phyloP scores from a whole-genome alignment of 2,329 filamentous ascomycete species.

The Neofusicoccum sp. region DNA sequence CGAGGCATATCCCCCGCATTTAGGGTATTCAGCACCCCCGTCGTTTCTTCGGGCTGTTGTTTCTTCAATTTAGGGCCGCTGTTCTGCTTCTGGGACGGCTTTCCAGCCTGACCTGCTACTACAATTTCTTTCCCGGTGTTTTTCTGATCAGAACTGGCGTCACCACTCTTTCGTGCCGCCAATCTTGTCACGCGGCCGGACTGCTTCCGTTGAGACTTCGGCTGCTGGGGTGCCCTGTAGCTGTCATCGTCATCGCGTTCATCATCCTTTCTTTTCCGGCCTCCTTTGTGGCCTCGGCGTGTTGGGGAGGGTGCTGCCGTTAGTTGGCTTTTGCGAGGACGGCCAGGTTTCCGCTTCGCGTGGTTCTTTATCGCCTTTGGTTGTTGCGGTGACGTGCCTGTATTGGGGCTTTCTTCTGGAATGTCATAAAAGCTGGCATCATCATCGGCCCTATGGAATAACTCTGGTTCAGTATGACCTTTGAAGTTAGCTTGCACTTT shows the following conservation, averaged over 20 bases:
- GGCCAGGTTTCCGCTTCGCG: background rate
- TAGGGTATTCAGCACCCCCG: too few relatives aligned
- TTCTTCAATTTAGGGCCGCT: too few relatives aligned
- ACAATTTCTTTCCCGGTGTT: too few relatives aligned
- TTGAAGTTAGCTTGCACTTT: too few relatives aligned
- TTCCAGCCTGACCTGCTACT: too few relatives aligned
- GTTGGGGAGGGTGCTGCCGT: background rate
- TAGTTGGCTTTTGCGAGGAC: background rate
- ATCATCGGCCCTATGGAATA: background rate
- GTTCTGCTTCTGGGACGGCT: too few relatives aligned
- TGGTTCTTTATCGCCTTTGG: conserved; percentile 9
- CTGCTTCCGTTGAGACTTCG: too few relatives aligned
- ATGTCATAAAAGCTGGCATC: conserved; percentile 18
- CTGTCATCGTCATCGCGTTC: background rate
- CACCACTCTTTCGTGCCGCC: background rate
- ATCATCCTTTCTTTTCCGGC: background rate
- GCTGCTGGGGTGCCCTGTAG: background rate
- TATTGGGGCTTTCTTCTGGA: conserved; percentile 17
- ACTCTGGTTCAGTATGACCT: too few relatives aligned
- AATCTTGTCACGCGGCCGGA: background rate
- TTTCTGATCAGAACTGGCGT: background rate
- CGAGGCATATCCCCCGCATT: too few relatives aligned
- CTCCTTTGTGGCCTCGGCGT: too few relatives aligned
- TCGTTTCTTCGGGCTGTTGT: too few relatives aligned
- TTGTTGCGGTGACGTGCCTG: background rate